Evolutionary conservation across 2,329 filamentous ascomycete species (phyloP), one percentile per base, ranked within the genome.

Genomic region (Hypoxylon sp.): DNA sequence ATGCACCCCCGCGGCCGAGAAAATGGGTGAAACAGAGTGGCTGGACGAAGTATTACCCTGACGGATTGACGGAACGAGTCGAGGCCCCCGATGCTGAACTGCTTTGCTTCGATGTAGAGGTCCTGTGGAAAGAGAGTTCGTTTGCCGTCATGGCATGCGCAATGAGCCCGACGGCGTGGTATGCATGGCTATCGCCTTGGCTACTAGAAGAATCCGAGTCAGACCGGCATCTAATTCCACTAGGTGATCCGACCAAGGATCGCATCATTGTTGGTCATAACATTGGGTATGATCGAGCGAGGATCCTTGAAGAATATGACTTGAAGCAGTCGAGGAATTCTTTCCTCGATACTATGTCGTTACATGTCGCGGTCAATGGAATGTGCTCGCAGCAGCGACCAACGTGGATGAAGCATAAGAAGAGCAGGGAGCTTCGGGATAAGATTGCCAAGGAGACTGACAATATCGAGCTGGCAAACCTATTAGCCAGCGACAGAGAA

Each of bases 61-160:
- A 97, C 78, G 94, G 93, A 21, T 85, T 82, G 11, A 86, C 86
- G 15, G 92, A 96, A 77, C 79, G 85, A 2, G 88, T 97, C 3
- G 89, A 91, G 68, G 88, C 89, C 8, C 96, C 97, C 0, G 86
- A 95, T 67, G 94, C 96, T 77, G 82, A 87, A 2, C 91, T 95
- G 85, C 83, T 98, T 60, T 94, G 92, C 39, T 99, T 99, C 74
- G 96, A 99, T 80, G 97, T 94, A 0, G 96, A 99, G 80, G 94
- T 98, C 51, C 91, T 99, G 91, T 99, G 91, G 88, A 97, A 97
- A 78, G 89, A 96, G 77, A 95, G 91, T 72, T 91, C 92, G 0
- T 99, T 93, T 79, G 94, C 97, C 0, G 93, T 97, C 63, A 98
- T 99, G 93, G 96, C 97, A 21, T 98, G 95, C 78, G 96, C 97